These are phyloP conservation scores for Scutellaria baicalensis DNA, from an alignment of 257 asterid genomes.

Conservation along the genomic window DNA sequence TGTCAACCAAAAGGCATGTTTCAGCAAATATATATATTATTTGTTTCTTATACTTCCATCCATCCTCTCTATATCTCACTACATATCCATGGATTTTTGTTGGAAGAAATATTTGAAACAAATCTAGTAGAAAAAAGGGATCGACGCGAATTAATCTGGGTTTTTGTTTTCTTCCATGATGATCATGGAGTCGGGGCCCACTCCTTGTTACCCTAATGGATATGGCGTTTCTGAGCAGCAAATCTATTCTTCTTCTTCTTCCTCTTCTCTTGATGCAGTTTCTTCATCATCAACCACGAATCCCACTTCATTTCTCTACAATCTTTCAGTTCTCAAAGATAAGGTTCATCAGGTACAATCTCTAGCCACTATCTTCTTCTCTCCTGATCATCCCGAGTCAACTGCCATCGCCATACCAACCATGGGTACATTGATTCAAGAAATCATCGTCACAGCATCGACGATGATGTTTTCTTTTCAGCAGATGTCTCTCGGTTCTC, in stretches of 20 bases:
- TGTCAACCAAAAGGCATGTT: constrained; percentile 15
- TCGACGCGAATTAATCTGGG: not conserved
- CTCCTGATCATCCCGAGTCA: constrained; percentile 33
- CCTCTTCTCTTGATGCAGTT: constrained; percentile 7
- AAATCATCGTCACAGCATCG: constrained; percentile 60
- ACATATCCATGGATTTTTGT: not conserved
- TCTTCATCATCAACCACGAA: constrained; percentile 16
- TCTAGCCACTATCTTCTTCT: constrained; percentile 34
- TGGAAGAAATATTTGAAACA: not conserved
- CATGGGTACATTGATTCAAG: constrained; percentile 65
- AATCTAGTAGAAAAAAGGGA: not conserved
- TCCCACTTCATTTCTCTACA: constrained; percentile 41
- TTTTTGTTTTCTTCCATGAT: constrained; percentile 6
- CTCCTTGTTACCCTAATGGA: constrained; percentile 34
- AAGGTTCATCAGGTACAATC: constrained; percentile 60
- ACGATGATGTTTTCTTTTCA: constrained; percentile 77
- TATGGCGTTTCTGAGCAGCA: constrained; percentile 25
- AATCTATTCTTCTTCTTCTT: constrained; percentile 5
- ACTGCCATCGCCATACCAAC: constrained; percentile 39
- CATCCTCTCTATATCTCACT: not conserved
- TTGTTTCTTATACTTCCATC: not conserved
- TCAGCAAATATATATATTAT: not conserved
- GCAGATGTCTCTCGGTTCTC: constrained; percentile 35
- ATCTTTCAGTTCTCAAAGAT: constrained; percentile 54
- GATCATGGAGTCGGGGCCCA: constrained; percentile 21